Evolutionary conservation across 2,329 filamentous ascomycete species (phyloP).

Genomic region (Fusarium solani-melongenae): DNA sequence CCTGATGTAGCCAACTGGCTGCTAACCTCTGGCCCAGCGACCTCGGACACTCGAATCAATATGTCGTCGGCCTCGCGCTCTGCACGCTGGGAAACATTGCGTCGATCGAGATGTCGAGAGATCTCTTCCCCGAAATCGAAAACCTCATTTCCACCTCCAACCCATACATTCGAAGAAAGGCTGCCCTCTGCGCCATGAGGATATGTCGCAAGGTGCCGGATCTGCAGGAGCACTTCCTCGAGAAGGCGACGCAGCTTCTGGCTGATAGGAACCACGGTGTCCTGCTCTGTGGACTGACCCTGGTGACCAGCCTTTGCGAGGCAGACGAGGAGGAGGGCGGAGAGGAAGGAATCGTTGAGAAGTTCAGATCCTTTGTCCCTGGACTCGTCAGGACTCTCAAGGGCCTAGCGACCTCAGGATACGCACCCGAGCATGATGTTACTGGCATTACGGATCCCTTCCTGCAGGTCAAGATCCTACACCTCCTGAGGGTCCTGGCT

Average conservation of each 20-base stretch:
- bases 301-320: constrained; percentile 93
- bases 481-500: constrained; percentile 85
- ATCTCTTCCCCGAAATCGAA: constrained; percentile 96
- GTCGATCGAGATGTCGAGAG: constrained; percentile 97
- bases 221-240: constrained; percentile 94
- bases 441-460: constrained; percentile 98
- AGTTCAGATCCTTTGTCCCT: constrained; percentile 88
- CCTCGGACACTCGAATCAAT: constrained; percentile 96
- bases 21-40: constrained; percentile 69
- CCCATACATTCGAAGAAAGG: constrained; percentile 98
- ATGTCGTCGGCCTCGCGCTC: constrained; percentile 94
- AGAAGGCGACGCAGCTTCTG: constrained; percentile 89
- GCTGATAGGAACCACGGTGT: constrained; percentile 97
- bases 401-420: constrained; percentile 91
- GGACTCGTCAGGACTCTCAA: constrained; percentile 91
- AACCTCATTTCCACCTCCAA: constrained; percentile 91
- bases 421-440: constrained; percentile 97
- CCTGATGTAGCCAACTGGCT: neutral
- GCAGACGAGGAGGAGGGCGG: constrained; percentile 92
- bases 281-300: constrained; percentile 87
- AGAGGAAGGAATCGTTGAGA: constrained; percentile 90
- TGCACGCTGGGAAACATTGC: constrained; percentile 98
- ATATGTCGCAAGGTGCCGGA: constrained; percentile 99
- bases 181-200: constrained; percentile 97
- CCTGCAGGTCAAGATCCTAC: constrained; percentile 94